phyloP scores from a whole-genome alignment of 2,329 filamentous ascomycete genomes.

The Phaeosphaeria sp. region DNA sequence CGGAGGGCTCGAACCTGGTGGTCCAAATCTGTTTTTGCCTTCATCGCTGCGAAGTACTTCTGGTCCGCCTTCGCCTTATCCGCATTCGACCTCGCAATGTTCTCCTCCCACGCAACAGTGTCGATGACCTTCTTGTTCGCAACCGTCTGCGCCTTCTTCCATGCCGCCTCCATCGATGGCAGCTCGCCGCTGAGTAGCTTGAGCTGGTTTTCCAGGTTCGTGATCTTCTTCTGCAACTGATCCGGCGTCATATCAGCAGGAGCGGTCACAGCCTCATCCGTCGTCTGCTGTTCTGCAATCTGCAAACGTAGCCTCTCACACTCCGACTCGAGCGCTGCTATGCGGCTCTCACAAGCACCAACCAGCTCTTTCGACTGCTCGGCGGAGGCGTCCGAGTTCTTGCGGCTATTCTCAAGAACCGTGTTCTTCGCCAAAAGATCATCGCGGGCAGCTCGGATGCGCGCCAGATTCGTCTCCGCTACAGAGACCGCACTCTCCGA shows the following conservation, averaged over 20 bases:
- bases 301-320: constrained; percentile 72
- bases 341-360: constrained; percentile 79
- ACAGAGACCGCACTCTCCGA: constrained; percentile 82
- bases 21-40: constrained; percentile 86
- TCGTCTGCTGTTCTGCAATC: constrained; percentile 54
- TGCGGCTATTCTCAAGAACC: constrained; percentile 79
- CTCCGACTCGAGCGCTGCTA: constrained; percentile 82
- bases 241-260: constrained; percentile 70
- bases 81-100: constrained; percentile 73
- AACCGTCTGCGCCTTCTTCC: constrained; percentile 84
- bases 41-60: constrained; percentile 96
- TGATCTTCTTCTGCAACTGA: constrained; percentile 75
- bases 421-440: constrained; percentile 83
- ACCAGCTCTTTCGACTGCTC: constrained; percentile 82
- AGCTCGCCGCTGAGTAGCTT: constrained; percentile 85
- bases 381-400: constrained; percentile 73
- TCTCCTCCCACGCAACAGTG: constrained; percentile 77
- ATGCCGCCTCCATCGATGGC: constrained; percentile 86
- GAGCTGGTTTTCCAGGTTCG: constrained; percentile 79
- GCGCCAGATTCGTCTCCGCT: constrained; percentile 82
- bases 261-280: constrained; percentile 41
- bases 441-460: constrained; percentile 83
- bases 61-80: constrained; percentile 98
- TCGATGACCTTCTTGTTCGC: constrained; percentile 89
- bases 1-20: constrained; percentile 80